Conservation (phyloP, 2,329 filamentous ascomycete species). For the Aspergillus sp. region DNA sequence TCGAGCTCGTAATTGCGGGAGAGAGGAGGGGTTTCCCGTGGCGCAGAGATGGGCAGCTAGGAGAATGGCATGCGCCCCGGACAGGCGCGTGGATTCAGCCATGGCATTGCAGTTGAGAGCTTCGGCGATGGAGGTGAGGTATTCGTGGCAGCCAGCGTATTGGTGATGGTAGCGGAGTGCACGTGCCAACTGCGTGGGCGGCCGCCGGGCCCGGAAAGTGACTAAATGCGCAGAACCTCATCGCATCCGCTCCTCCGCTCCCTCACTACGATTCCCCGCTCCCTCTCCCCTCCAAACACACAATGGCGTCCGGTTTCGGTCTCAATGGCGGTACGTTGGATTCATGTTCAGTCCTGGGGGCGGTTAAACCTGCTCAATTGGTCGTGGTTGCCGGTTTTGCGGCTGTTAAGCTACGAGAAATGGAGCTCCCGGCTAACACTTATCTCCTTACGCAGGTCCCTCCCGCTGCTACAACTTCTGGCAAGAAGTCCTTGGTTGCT, state of each 20-base stretch:
- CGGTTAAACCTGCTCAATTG: conserved; percentile 9
- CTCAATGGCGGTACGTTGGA: conserved; percentile 54
- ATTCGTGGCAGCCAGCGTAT: conserved; percentile 21
- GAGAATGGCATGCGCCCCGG: conserved; percentile 58
- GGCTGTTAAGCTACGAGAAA: conserved; percentile 15
- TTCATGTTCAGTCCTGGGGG: not conserved
- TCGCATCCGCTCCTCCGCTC: conserved; percentile 29
- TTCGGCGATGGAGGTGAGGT: conserved; percentile 25
- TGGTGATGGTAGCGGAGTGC: conserved; percentile 12
- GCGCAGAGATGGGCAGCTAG: conserved; percentile 58
- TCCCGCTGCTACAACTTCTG: conserved; percentile 97
- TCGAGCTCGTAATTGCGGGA: conserved; percentile 53
- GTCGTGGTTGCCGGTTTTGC: conserved; percentile 13
- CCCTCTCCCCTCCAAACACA: conserved; percentile 22
- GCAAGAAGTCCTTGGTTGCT: conserved; percentile 98
- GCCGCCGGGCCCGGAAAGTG: conserved; percentile 15
- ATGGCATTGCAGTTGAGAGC: conserved; percentile 28
- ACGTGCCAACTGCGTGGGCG: conserved; percentile 20
- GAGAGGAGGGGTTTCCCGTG: conserved; percentile 52
- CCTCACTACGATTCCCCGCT: conserved; percentile 21
- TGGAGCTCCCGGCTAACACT: conserved; percentile 25
- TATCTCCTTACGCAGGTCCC: conserved; percentile 50
- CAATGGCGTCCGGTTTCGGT: conserved; percentile 53
- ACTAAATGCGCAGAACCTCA: conserved; percentile 28
- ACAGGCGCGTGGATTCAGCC: conserved; percentile 44